Evolutionary conservation across 73 alveolate species (phyloP).

Genomic region (Stentor coeruleus): DNA sequence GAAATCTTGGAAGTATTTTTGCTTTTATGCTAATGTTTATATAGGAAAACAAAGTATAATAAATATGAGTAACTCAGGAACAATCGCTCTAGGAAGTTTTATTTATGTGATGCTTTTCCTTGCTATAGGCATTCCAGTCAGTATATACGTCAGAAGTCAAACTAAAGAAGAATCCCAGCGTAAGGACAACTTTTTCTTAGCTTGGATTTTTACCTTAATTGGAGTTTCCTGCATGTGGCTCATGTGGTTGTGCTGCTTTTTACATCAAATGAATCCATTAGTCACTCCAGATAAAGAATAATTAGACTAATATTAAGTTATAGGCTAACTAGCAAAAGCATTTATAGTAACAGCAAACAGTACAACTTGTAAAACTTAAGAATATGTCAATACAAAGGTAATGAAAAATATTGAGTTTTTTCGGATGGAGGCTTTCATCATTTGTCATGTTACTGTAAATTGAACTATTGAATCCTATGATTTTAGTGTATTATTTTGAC

Average conservation of each 20-base stretch:
- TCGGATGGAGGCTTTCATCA: background rate
- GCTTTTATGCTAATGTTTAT: too few species aligned
- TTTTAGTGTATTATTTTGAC: too few species aligned
- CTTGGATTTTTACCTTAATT: slow-evolving; percentile 62
- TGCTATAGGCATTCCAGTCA: slow-evolving; percentile 11
- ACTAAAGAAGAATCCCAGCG: slow-evolving; percentile 1
- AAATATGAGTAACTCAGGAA: background rate
- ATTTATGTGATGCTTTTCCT: background rate
- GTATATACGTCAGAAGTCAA: background rate
- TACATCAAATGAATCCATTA: slow-evolving; percentile 91
- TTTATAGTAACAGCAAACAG: background rate
- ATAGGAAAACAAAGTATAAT: too few species aligned
- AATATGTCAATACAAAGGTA: background rate
- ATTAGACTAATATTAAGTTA: background rate
- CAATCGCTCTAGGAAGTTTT: background rate
- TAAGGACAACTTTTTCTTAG: slow-evolving; percentile 41
- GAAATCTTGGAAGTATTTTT: too few species aligned
- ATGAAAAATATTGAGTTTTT: background rate
- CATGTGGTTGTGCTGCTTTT: slow-evolving; percentile 84
- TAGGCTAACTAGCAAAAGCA: background rate
- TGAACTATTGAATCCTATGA: too few species aligned
- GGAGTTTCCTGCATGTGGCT: slow-evolving; percentile 88
- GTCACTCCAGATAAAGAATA: slow-evolving; percentile 60
- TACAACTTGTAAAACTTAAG: background rate
- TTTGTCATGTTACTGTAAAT: too few species aligned